Conservation (phyloP, 2,329 filamentous ascomycete species). For the Colletotrichum sp. region DNA sequence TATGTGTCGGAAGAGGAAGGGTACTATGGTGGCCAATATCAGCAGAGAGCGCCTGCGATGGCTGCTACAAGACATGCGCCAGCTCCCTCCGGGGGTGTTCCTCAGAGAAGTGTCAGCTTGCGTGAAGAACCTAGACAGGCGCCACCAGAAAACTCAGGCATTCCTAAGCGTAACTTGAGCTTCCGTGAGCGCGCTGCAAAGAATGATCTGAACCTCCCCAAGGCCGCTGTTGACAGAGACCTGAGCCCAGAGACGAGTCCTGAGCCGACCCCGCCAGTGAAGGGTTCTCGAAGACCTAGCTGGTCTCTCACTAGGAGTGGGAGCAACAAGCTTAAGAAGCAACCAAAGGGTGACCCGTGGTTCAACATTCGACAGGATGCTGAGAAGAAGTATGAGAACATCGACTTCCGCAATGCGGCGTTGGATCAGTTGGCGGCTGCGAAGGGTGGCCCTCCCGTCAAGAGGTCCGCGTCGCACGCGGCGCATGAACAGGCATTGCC, state of each 20-base stretch:
- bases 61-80: conserved; percentile 22
- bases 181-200: conserved; percentile 63
- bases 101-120: conserved; percentile 20
- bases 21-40: conserved; percentile 25
- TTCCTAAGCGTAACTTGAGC: conserved; percentile 61
- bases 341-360: conserved; percentile 58
- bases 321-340: conserved; percentile 66
- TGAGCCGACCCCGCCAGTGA: conserved; percentile 29
- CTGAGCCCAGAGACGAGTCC: conserved; percentile 21
- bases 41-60: conserved; percentile 23
- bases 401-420: conserved; percentile 26
- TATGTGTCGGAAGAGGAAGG: conserved; percentile 33
- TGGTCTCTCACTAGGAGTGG: conserved; percentile 49
- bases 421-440: conserved; percentile 23
- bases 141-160: conserved; percentile 20
- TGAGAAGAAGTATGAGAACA: conserved; percentile 40
- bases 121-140: conserved; percentile 18
- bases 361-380: conserved; percentile 46
- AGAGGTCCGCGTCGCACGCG: conserved; percentile 22
- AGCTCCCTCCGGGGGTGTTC: background rate
- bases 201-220: conserved; percentile 43
- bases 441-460: conserved; percentile 12
- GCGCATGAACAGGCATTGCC: conserved; percentile 37
- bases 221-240: conserved; percentile 10
- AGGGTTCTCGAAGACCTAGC: conserved; percentile 25